Conservation (phyloP, 2,329 filamentous ascomycete genomes). For the Ilyonectria robusta region DNA sequence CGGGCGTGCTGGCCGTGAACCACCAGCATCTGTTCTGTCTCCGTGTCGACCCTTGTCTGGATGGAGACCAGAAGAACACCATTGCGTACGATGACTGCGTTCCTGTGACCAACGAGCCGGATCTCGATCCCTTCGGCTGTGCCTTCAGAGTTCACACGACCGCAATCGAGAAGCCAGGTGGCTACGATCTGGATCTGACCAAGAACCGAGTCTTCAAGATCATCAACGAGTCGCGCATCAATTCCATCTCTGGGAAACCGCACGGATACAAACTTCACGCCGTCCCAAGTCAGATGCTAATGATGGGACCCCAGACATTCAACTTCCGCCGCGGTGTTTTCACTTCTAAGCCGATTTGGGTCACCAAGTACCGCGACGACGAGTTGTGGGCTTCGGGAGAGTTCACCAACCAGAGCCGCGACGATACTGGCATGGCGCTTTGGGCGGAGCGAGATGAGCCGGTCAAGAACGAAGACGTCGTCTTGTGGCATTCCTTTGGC, state of each 20-base stretch:
- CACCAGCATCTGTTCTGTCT: slow-evolving; percentile 76
- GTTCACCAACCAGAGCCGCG: slow-evolving; percentile 64
- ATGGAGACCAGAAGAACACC: slow-evolving; percentile 65
- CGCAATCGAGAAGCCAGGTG: slow-evolving; percentile 56
- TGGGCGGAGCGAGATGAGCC: slow-evolving; percentile 52
- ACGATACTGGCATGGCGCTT: slow-evolving; percentile 53
- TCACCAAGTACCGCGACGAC: slow-evolving; percentile 63
- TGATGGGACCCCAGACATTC: slow-evolving; percentile 32
- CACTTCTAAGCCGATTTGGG: slow-evolving; percentile 54
- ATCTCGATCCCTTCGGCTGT: slow-evolving; percentile 65
- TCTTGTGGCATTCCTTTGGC: slow-evolving; percentile 92
- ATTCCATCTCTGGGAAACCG: slow-evolving; percentile 48
- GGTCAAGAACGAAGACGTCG: slow-evolving; percentile 84
- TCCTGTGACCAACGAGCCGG: slow-evolving; percentile 49
- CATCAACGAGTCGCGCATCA: slow-evolving; percentile 57
- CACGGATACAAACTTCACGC: slow-evolving; percentile 60
- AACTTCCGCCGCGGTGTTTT: slow-evolving; percentile 33
- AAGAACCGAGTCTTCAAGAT: slow-evolving; percentile 64
- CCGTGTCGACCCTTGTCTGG: slow-evolving; percentile 72
- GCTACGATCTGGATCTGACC: slow-evolving; percentile 62
- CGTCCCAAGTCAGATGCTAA: slow-evolving; percentile 59
- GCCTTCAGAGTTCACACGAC: slow-evolving; percentile 59
- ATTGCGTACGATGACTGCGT: slow-evolving; percentile 31
- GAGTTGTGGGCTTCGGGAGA: slow-evolving; percentile 66
- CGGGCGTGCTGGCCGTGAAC: slow-evolving; percentile 72